phyloP scores from a whole-genome alignment of 2,329 filamentous ascomycete genomes.

The Apiospora pterosperma region DNA sequence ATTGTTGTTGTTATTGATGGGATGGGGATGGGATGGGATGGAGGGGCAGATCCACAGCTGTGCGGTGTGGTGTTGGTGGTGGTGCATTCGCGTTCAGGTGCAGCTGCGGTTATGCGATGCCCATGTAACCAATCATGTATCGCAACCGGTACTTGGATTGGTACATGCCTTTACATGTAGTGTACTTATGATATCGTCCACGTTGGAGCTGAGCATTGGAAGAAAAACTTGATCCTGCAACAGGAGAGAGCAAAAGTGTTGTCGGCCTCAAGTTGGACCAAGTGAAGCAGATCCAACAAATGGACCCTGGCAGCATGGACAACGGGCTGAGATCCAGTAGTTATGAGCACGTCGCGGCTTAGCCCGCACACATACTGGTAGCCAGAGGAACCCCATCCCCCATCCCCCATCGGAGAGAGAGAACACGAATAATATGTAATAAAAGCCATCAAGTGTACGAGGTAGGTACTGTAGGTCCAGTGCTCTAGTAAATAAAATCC shows the following conservation, averaged over 20 bases:
- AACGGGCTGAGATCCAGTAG: not conserved
- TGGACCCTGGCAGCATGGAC: not conserved
- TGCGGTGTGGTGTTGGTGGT: not conserved
- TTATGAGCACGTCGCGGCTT: not conserved
- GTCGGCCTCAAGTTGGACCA: not conserved
- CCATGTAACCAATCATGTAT: not conserved
- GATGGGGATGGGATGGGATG: not conserved
- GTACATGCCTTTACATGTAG: no score
- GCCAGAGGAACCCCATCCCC: no score
- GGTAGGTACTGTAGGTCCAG: not conserved
- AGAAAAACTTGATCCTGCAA: not conserved
- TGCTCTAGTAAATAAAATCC: not conserved
- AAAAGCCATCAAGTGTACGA: no score
- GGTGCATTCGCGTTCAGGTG: constrained; percentile 1
- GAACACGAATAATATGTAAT: no score
- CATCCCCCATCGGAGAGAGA: no score
- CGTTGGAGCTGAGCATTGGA: not conserved
- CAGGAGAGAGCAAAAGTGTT: not conserved
- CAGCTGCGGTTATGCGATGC: not conserved
- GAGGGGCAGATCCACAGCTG: not conserved
- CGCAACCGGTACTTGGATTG: not conserved
- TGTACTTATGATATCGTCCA: no score
- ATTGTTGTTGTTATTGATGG: not conserved
- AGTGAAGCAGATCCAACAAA: not conserved
- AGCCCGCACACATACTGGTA: no score